A percentile compares a stretch with the other conserved stretches of the same genome.
These are phyloP conservation scores for Ustilago esculenta DNA, from an alignment of 1,284 basidiomycete genomes.

Conservation along the genomic window DNA sequence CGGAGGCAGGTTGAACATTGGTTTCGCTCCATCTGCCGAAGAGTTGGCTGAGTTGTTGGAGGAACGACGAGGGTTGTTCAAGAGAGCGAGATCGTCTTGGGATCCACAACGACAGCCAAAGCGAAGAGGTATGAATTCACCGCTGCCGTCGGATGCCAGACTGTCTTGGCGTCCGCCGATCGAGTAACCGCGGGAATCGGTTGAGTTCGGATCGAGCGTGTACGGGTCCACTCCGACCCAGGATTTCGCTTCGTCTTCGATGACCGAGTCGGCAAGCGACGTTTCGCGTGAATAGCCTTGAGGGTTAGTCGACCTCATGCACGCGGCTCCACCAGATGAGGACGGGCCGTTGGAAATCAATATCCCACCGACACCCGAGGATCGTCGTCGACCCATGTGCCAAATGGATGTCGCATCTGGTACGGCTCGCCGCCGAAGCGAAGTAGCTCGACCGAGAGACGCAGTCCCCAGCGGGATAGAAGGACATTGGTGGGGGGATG, in stretches of 20 bases:
- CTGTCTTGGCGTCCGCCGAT: conserved; percentile 7
- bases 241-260: conserved; percentile 1
- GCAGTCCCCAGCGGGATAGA: conserved; percentile 4
- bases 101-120: conserved; percentile 25
- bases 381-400: conserved; percentile 30
- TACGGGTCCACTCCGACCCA: conserved; percentile 25
- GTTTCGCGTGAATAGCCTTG: conserved; percentile 33
- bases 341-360: neutral
- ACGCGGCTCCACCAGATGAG: conserved; percentile 4
- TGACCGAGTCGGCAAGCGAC: conserved; percentile 8
- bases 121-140: conserved; percentile 21
- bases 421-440: neutral
- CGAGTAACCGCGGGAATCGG: conserved; percentile 3
- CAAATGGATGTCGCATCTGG: conserved; percentile 20
- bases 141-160: conserved; percentile 12
- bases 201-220: neutral
- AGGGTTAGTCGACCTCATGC: conserved; percentile 35
- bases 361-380: conserved; percentile 15
- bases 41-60: neutral
- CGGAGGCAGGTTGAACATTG: conserved; percentile 19
- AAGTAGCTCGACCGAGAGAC: conserved; percentile 14
- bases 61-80: neutral
- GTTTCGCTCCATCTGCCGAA: neutral
- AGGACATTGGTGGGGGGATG: too few relatives aligned
- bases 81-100: conserved; percentile 25